A percentile compares a stretch with the other conserved stretches of the same genome.
These are phyloP conservation scores for Elsinoe necatrix DNA, from an alignment of 2,329 filamentous ascomycete genomes.

Conservation along the genomic window DNA sequence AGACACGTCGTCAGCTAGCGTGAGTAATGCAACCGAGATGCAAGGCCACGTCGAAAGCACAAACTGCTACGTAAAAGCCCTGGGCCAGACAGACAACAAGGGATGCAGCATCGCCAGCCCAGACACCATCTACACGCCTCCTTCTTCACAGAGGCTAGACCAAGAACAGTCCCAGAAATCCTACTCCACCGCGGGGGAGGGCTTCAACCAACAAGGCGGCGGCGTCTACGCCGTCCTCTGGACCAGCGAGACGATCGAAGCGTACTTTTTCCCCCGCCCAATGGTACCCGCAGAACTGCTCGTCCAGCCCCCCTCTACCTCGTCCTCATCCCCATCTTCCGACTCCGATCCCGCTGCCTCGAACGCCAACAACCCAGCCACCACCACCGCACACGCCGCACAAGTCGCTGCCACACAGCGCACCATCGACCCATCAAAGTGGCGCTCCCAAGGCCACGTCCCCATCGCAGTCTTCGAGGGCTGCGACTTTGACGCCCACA, in stretches of 20 bases:
- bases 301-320: conserved; percentile 11
- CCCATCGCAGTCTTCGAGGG: conserved; percentile 59
- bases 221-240: conserved; percentile 49
- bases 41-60: conserved; percentile 41
- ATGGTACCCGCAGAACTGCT: conserved; percentile 57
- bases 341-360: conserved; percentile 24
- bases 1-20: conserved; percentile 24
- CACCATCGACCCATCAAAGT: conserved; percentile 40
- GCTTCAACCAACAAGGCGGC: conserved; percentile 43
- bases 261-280: conserved; percentile 75
- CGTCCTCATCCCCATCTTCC: too few relatives aligned
- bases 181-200: conserved; percentile 36
- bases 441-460: conserved; percentile 20
- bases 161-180: conserved; percentile 23
- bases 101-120: conserved; percentile 35
- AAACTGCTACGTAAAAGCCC: conserved; percentile 42
- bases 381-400: too few relatives aligned
- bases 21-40: conserved; percentile 29
- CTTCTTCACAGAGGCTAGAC: conserved; percentile 29
- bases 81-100: conserved; percentile 32
- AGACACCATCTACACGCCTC: conserved; percentile 31
- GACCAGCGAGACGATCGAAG: conserved; percentile 60
- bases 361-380: conserved; percentile 46
- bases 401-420: conserved; percentile 53
- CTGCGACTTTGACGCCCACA: conserved; percentile 64